These are phyloP conservation scores for Globisporangium radiosum DNA, from an alignment of 352 stramenopile species.

Conservation along the genomic window DNA sequence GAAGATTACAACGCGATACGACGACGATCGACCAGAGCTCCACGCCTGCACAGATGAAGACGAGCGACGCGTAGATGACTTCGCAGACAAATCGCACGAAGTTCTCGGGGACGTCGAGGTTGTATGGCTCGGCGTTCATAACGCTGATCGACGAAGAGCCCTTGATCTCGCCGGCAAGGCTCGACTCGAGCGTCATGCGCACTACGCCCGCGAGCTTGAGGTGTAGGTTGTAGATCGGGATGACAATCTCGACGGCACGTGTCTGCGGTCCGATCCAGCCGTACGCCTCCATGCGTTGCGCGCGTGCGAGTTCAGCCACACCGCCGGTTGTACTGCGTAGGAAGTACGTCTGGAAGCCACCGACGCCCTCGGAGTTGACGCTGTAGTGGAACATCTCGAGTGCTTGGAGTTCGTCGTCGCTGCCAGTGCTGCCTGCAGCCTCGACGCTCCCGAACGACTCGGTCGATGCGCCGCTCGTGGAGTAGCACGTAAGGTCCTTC, in stretches of 20 bases:
- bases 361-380: constrained; percentile 20
- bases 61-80: constrained; percentile 29
- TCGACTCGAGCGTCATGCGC: constrained; percentile 42
- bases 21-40: constrained; percentile 58
- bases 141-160: constrained; percentile 37
- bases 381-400: constrained; percentile 59
- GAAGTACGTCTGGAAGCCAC: constrained; percentile 55
- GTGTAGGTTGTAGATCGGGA: constrained; percentile 57
- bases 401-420: constrained; percentile 13
- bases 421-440: constrained; percentile 17
- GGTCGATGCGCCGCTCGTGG: constrained; percentile 22
- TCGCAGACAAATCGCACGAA: constrained; percentile 38
- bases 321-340: constrained; percentile 36
- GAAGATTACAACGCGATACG: constrained; percentile 33
- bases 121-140: constrained; percentile 55
- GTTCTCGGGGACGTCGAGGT: constrained; percentile 42
- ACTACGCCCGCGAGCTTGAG: constrained; percentile 42
- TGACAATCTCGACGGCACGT: constrained; percentile 33
- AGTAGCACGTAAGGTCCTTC: constrained; percentile 37
- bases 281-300: constrained; percentile 35
- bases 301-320: constrained; percentile 16
- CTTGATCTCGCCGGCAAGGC: constrained; percentile 43
- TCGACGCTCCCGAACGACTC: constrained; percentile 30
- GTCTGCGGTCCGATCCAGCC: constrained; percentile 56
- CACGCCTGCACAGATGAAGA: constrained; percentile 31